Evolutionary conservation across 2,329 filamentous ascomycete species (phyloP), one percentile per base, ranked within the genome.

Genomic region (Fusarium protoensiforme): DNA sequence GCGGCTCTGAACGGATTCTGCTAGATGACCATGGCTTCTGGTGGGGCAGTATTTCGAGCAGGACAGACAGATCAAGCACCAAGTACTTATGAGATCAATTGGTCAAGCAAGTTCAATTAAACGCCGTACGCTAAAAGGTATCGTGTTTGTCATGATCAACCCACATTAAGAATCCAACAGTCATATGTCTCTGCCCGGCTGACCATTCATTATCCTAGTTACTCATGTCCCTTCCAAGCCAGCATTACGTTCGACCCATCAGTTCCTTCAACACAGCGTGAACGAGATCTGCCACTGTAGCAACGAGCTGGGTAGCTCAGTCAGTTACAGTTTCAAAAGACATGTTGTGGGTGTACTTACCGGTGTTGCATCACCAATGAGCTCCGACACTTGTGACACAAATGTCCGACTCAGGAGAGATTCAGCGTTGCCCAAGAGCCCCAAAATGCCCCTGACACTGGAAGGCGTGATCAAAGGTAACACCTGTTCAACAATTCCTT

Each of bases 341-440:
- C 9, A 41, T 10, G 5, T 4, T 16, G 1, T 27, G 0, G 3
- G 4, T 22, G 9, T 7, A 72, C 73, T 70, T 70, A 76, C 73
- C n/a, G 73, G 73, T 61, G 73, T 76, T 18, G 73, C 73, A 29
- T 75, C 73, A 46, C 73, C 73, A 73, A 85, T 85, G 36, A 86
- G 75, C 64, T 85, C 84, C 3, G 79, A 79, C 39, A 84, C 84
- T 68, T 86, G 83, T 22, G 80, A 78, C 8, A 86, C 82, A 70
- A 86, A 86, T 1, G 79, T 78, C 31, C 79, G 71, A 6, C 79
- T 82, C 8, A 86, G 71, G 16, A 86, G 74, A 27, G 74, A 67
- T 61, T 83, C 80, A 0, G 84, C 84, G 35, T 86, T 85, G 29
- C 75, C 78, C 7, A 85, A 69, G 6, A 85, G 76, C 5, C 51